Base-by-base conservation (phyloP, 2,329 filamentous ascomycete genomes). In the Calonectria hongkongensis region DNA sequence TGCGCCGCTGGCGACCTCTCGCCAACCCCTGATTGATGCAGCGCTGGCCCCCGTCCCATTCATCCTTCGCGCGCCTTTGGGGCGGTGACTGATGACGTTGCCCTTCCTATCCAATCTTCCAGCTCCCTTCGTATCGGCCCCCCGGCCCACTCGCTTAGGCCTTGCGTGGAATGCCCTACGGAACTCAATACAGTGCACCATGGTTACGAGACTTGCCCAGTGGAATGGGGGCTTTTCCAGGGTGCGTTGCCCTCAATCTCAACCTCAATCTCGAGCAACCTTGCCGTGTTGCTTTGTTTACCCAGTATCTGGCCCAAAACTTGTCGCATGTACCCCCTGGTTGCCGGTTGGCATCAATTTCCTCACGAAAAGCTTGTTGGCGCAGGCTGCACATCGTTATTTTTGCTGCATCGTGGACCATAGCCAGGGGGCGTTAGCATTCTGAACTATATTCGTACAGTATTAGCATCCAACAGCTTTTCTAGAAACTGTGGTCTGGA, bases 21-120 rank as follows among this genome's bases (percentile, higher is more conserved):
- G 36, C 27, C n/a, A n/a, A 8, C 39, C 62, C 68, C 68, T 70
- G 68, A 70, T 18, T n/a, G 51, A 33, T 66, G 68, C 62, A 70
- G 68, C 41, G 28, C 27, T 41, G 54, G 54, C 16, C 39, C 33
- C 8, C 13, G 47, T 41, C 63, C 41, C 63, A 58, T 36, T 30
- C 41, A 60, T 33, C 30, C 21, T 62, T 48, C 66, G 36, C 43
- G 47, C 47, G 21, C 21, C 21, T 30, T 30, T 18, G 45, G 66
- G 54, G 16, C 30, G 47, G 16, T 50, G 43, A 62, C 43, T 18
- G 28, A 25, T 43, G 50, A 13, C 16, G 10, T 28, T 54, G 36
- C 47, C 25, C 36, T 54, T 15, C 25, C 47, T 27, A 45, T 30
- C 66, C 54, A 60, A 68, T 68, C 21, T 27, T 21, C 15, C 8